Percentiles rank a stretch among this genome's conserved stretches.
Evolutionary conservation across 139 green algal species (phyloP).

Genomic region (Ostreobium quekettii): DNA sequence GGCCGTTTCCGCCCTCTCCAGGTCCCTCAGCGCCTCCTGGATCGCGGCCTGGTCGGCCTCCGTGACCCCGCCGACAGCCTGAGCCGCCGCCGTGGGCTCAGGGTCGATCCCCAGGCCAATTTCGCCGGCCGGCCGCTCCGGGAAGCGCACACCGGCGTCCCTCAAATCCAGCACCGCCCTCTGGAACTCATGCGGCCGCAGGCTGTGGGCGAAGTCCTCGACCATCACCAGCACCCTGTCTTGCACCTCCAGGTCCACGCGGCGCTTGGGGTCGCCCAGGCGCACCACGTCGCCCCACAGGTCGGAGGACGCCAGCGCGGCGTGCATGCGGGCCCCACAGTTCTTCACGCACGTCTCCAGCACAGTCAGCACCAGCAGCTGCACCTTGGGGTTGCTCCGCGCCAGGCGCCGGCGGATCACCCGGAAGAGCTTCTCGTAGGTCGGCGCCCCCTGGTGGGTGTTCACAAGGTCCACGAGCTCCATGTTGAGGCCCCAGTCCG

Average conservation of each 20-base stretch:
- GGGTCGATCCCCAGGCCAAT: background rate
- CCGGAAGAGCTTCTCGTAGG: conserved; percentile 26
- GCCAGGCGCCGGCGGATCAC: conserved; percentile 19
- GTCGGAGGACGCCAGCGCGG: conserved; percentile 27
- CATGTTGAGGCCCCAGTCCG: conserved; percentile 43
- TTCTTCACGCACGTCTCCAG: conserved; percentile 58
- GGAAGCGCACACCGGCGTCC: conserved; percentile 10
- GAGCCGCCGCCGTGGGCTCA: background rate
- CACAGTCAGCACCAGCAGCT: conserved; percentile 43
- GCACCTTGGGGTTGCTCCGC: conserved; percentile 31
- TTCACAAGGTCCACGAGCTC: conserved; percentile 45
- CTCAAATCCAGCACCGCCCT: conserved; percentile 31
- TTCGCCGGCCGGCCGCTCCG: background rate
- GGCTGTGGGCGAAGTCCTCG: conserved; percentile 39
- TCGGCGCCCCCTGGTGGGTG: conserved; percentile 17
- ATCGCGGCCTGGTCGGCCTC: conserved; percentile 3
- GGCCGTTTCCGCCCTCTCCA: too few relatives aligned
- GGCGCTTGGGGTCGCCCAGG: background rate
- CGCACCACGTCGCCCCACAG: conserved; percentile 40
- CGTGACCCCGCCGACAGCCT: background rate
- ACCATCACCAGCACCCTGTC: conserved; percentile 43
- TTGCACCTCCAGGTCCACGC: conserved; percentile 29
- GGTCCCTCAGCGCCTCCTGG: conserved; percentile 9
- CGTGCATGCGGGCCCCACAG: conserved; percentile 37
- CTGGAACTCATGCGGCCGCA: conserved; percentile 27